Base-by-base conservation (phyloP, 495 filamentous ascomycete genomes). In the Penicillium maclennaniae region DNA sequence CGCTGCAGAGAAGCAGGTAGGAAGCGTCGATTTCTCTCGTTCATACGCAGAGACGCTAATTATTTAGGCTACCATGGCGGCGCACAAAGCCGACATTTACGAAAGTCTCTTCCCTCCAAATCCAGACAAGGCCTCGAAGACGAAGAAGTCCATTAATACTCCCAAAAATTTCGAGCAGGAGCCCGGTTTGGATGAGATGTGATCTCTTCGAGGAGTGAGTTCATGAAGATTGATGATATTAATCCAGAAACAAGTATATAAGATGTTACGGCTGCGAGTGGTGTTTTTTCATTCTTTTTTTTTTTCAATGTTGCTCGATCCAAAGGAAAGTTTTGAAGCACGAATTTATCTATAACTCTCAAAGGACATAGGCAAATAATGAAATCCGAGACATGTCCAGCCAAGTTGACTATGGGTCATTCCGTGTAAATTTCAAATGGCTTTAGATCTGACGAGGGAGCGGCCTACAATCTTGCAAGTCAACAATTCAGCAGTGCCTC, bases 181-280 rank as follows among this genome's bases (percentile, higher is more conserved):
- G 23, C 58, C 58, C 28, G 26, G 25, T 26, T 25, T 61, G 19
- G 58, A 61, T 52, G 58, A 61, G 34, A 47, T 61, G 31, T 52
- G 20, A 40, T 1, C 10, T 26, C 1, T 26, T 44, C 1, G 28
- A 39, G 26, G 15, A 34, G 15, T 31, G 31, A 14, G 14, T 12
- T 10, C 10, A 4, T 31, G 23, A 23, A 23, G 23, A 23, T 5
- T 34, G 3, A 34, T n/a, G n/a, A n/a, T n/a, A n/a, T n/a, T n/a
- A n/a, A n/a, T n/a, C n/a, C n/a, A n/a, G 31, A 14, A 34, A 34
- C 15, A 4, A 4, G 31, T 4, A 34, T 14, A 14, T 34, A 1
- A 34, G 15, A 10, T 14, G 3, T 14, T 34, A 12, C 14, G 14
- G 31, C 31, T 34, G 4, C 31, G 10, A 2, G 8, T 34, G 15